phyloP scores from a whole-genome alignment of 2,329 filamentous ascomycete species.

The Xylaria sp. region DNA sequence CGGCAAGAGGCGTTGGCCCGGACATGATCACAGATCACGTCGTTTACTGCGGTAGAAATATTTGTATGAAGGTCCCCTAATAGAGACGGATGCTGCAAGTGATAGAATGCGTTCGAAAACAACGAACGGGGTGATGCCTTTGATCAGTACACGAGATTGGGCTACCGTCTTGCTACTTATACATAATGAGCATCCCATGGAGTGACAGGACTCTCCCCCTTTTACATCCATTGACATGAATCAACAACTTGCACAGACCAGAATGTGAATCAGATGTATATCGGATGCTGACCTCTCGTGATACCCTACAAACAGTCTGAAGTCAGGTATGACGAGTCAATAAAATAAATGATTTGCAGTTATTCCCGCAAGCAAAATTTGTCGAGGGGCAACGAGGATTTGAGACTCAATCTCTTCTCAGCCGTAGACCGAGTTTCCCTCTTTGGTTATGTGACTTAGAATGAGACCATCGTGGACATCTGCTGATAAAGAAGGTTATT shows the following conservation, averaged over 20 bases:
- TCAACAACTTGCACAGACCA: not conserved
- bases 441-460: slow-evolving; percentile 13
- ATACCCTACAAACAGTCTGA: slow-evolving; percentile 21
- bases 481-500: not conserved
- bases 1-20: slow-evolving; percentile 13
- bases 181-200: not conserved
- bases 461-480: slow-evolving; percentile 14
- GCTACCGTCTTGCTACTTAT: slow-evolving; percentile 22
- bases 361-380: not conserved
- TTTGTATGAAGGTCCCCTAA: not conserved
- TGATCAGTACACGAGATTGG: not conserved
- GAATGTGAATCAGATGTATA: slow-evolving; percentile 22
- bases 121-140: not conserved
- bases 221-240: not conserved
- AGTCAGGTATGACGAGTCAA: slow-evolving; percentile 24
- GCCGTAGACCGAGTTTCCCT: slow-evolving; percentile 30
- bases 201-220: not conserved
- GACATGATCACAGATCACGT: slow-evolving; percentile 28
- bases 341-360: not conserved
- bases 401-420: slow-evolving; percentile 6
- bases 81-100: slow-evolving; percentile 5
- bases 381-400: not conserved
- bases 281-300: slow-evolving; percentile 19
- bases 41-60: not conserved
- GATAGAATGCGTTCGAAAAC: slow-evolving; percentile 2